Base-by-base conservation (phyloP, 2,329 filamentous ascomycete genomes). In the Pestalotiopsis fici region DNA sequence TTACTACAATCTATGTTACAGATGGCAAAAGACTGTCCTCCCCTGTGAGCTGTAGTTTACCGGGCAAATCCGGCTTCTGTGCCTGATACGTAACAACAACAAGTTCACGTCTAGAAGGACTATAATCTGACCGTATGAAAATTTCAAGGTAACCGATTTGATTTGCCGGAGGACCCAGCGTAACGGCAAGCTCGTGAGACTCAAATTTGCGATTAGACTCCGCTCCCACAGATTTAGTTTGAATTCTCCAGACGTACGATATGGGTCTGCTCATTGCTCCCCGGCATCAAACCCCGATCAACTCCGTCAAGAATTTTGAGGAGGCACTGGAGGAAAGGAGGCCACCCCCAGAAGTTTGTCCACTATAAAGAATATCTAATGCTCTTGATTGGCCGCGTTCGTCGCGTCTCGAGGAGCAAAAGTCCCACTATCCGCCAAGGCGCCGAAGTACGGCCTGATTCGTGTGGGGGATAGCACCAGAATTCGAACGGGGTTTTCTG, bases 381-480 rank as follows among this genome's bases (percentile, higher is more conserved):
- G 5, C 3, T 35, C 7, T 11, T 54, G 39, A 31, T 54, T 64
- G 39, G 61, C 15, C 7, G 4, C 18, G 15, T 28, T 9, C 9
- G 47, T 54, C 61, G 61, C 61, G 61, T 64, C 61, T 64, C 61
- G 61, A 25, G 47, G 61, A 56, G 27, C 23, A 2, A 61, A n/a
- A 21, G 61, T n/a, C 6, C 43, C 37, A 21, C 39, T 62, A 57
- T 66, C 31, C 66, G 72, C 73, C 71, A 74, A 74, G 71, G 66
- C 71, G 69, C 73, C 71, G 73, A 74, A 61, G 71, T 73, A 73
- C 67, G 72, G 69, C 72, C 72, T 71, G 63, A 50, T 62, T 59
- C 50, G 56, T 66, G 35, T 39, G n/a, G 64, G 59, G 59, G 67
- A 47, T 35, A 35, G 31, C 11, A 60, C 11, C 55, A 37, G 43